Evolutionary conservation across 2,329 filamentous ascomycete genomes (phyloP), one percentile per base, ranked within the genome.

Genomic region (Cadophora malorum): DNA sequence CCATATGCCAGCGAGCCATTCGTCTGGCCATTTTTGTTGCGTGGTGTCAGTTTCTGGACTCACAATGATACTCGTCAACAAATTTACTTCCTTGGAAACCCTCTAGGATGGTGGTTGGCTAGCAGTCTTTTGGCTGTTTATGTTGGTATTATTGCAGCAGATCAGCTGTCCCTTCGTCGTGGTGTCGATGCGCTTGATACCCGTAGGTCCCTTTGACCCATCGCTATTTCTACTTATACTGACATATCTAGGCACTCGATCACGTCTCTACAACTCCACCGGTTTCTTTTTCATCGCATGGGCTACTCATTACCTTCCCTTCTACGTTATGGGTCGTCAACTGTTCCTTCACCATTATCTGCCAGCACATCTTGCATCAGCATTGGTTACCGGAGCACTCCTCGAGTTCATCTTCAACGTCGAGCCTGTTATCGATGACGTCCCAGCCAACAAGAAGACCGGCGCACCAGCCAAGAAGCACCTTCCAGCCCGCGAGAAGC

Each of bases 11-110:
- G 93, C 75, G 91, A 94, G 79, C 96, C 96, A 7, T 96, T 96
- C 82, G 93, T 97, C 78, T 99, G 96, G 96, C 96, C 96, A 1
- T 98, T 99, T 87, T 86, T 99, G 78, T 88, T 99, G 67, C 91
- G 96, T 35, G 96, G 96, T 81, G 95, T 99, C 74, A 97, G 94
- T 81, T 99, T 99, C 90, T 99, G 96, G 96, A 99, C 96, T 9
- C 92, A 98, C 79, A 94, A 93, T 79, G 93, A 96, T 66, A 97
- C 95, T 10, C 90, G 93, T 69, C 90, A 97, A 82, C 96, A 99
- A 80, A 99, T 99, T 73, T 99, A 99, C 83, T 99, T 99, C 85
- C 84, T 99, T 35, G 96, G 96, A 67, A 99, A 99, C 82, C 96
- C 96, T 0, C 81, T 98, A 70, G 96, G 95, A 67, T 99, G 96